These are phyloP conservation scores for Pholiota adiposa DNA, from an alignment of 1,284 basidiomycete genomes.

Conservation along the genomic window DNA sequence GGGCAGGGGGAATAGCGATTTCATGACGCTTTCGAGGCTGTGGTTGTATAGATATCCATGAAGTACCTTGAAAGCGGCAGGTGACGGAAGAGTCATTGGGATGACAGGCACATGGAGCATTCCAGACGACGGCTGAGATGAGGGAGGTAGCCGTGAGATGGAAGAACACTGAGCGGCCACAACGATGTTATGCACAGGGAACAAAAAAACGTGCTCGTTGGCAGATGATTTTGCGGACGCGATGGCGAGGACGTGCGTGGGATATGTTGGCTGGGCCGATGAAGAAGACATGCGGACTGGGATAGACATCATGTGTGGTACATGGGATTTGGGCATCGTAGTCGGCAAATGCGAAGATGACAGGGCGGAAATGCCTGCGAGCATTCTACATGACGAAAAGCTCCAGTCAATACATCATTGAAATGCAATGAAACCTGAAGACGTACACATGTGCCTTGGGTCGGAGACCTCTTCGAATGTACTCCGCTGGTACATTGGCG, in stretches of 20 bases:
- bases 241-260: slow-evolving; percentile 65
- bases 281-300: slow-evolving; percentile 41
- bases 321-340: slow-evolving; percentile 50
- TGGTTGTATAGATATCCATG: slow-evolving; percentile 71
- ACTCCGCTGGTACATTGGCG: slow-evolving; percentile 58
- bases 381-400: slow-evolving; percentile 44
- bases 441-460: slow-evolving; percentile 56
- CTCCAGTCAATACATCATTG: slow-evolving; percentile 19
- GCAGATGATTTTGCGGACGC: slow-evolving; percentile 44
- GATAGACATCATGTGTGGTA: slow-evolving; percentile 50
- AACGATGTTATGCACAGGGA: slow-evolving; percentile 61
- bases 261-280: slow-evolving; percentile 40
- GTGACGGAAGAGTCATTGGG: slow-evolving; percentile 67
- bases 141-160: slow-evolving; percentile 55
- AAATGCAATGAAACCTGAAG: slow-evolving; percentile 8
- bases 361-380: slow-evolving; percentile 51
- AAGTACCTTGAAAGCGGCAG: slow-evolving; percentile 66
- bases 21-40: slow-evolving; percentile 53
- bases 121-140: slow-evolving; percentile 37
- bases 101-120: slow-evolving; percentile 61
- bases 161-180: slow-evolving; percentile 63
- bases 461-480: slow-evolving; percentile 57
- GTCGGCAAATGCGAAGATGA: slow-evolving; percentile 52
- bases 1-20: slow-evolving; percentile 63
- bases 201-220: slow-evolving; percentile 44